Percentiles rank a stretch among this genome's conserved stretches.
Evolutionary conservation across 2,329 filamentous ascomycete species (phyloP).

Genomic region (Cercospora brassicicola): DNA sequence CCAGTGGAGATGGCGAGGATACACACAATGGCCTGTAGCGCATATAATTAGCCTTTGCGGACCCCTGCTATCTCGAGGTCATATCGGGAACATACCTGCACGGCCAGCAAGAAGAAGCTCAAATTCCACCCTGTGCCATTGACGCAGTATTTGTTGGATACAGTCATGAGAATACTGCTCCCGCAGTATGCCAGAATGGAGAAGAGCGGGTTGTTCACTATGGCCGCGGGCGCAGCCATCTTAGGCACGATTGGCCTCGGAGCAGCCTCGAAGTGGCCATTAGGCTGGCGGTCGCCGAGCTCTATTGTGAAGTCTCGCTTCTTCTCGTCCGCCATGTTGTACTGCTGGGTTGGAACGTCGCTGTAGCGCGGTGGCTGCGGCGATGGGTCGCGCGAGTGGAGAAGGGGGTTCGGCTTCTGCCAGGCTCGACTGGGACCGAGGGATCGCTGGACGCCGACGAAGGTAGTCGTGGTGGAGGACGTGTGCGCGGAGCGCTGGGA

Average conservation of each 20-base stretch:
- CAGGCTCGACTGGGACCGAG: slow-evolving; percentile 29
- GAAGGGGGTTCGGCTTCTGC: slow-evolving; percentile 29
- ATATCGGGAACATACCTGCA: slow-evolving; percentile 69
- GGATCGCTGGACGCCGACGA: slow-evolving; percentile 34
- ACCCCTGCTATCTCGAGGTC: neutral
- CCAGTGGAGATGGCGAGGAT: slow-evolving; percentile 78
- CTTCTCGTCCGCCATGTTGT: slow-evolving; percentile 79
- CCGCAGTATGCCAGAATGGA: slow-evolving; percentile 89
- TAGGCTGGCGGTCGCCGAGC: slow-evolving; percentile 62
- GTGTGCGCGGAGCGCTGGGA: slow-evolving; percentile 20
- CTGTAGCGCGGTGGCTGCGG: slow-evolving; percentile 13
- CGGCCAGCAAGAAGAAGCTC: slow-evolving; percentile 88
- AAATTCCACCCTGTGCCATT: slow-evolving; percentile 90
- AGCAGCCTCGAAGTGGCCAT: slow-evolving; percentile 46
- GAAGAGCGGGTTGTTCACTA: slow-evolving; percentile 66
- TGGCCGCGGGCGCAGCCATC: slow-evolving; percentile 48
- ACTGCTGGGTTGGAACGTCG: slow-evolving; percentile 1
- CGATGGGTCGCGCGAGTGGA: neutral
- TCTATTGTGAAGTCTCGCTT: slow-evolving; percentile 75
- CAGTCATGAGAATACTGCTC: slow-evolving; percentile 98
- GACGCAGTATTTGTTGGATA: slow-evolving; percentile 99
- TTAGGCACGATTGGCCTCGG: slow-evolving; percentile 45
- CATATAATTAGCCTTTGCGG: slow-evolving; percentile 14
- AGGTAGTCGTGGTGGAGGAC: slow-evolving; percentile 34
- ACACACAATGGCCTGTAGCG: slow-evolving; percentile 76